Evolutionary conservation across 805 yeast species (phyloP), one percentile per base, ranked within the genome.

Genomic region (Wickerhamiella galacta): DNA sequence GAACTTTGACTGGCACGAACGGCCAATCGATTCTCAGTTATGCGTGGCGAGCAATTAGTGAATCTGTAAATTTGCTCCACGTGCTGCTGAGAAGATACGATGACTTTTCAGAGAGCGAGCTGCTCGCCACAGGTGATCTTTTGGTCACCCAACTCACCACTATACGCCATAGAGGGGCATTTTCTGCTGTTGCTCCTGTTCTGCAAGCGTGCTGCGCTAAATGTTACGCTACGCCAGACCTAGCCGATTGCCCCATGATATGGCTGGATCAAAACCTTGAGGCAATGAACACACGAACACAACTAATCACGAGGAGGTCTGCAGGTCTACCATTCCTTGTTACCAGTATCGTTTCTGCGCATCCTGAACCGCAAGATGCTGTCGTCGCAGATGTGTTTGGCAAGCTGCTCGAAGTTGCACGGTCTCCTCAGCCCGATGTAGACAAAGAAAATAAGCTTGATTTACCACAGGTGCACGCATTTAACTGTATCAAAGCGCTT

Each of bases 381-480:
- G 48, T 74, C 16, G 51, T 78, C 28, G 51, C 54, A 4, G 36
- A 48, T 6, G 68, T 92, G 0, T 67, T 81, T 43, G 53, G 57
- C 1, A 46, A 56, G 24, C 56, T 87, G 8, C 40, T 71, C 10
- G 49, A 48, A 10, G 66, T 83, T 20, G 83, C 92, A 0, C 42
- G 55, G 6, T 36, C 49, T 5, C 72, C 76, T 0, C 59, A 67
- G 3, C 53, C 51, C 10, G 60, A 58, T 19, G 53, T 60, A 24
- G 68, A 62, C 4, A 37, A 38, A 9, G 72, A 63, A 26, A 57
- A 57, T 31, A 74, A 67, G 36, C 63, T 70, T 39, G 93, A 80
- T 47, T 60, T 83, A 11, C 90, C 96, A 0, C 95, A 85, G 48
- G 94, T 87, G 0, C 93, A 87, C 56, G 95, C 95, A 0, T 72